Evolutionary conservation across 2,329 filamentous ascomycete species (phyloP), one percentile per base, ranked within the genome.

Genomic region (Periconia sp.): DNA sequence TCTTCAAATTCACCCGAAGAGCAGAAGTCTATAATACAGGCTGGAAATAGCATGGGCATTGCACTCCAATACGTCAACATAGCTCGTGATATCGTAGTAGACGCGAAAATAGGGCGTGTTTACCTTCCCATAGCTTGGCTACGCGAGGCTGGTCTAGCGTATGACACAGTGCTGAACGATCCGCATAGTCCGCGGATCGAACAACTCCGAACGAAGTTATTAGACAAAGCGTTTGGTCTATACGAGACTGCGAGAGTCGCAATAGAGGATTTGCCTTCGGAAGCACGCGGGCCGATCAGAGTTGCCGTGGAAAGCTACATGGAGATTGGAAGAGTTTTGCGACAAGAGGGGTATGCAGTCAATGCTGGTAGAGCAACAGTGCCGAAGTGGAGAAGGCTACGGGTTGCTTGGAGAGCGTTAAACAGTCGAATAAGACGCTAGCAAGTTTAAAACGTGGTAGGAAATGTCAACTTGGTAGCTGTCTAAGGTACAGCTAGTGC

Each of bases 61-160:
- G 86, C 87, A 1, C 71, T 90, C n/a, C 87, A 91, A 58, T 89
- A 86, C 55, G 81, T 88, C 56, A 91, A 90, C 58, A 89, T 91
- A 48, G 84, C 86, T 3, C 82, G 87, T 16, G 87, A 91, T 57
- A 83, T 90, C n/a, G 66, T 72, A 3, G 81, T 83, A 3, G 87
- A 90, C 55, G 84, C 87, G 0, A 69, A 72, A 11, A 81, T 87
- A 24, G 76, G 77, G 1, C 79, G 87, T 5, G 85, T 88, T 5
- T 91, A 91, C 60, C 69, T 90, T 4, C 87, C 87, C 0, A 73
- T 74, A 0, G 68, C 70, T 0, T 90, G 86, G 86, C 71, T 90
- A 2, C 72, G 76, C 26, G 79, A 83, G 38, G 77, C 78, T 38
- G 78, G 76, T 1, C 55, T 87, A 16, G 76, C 73, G 0, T 77